These are phyloP conservation scores for Aspergillus ustus DNA, from an alignment of 2,329 filamentous ascomycete species.

Conservation along the genomic window DNA sequence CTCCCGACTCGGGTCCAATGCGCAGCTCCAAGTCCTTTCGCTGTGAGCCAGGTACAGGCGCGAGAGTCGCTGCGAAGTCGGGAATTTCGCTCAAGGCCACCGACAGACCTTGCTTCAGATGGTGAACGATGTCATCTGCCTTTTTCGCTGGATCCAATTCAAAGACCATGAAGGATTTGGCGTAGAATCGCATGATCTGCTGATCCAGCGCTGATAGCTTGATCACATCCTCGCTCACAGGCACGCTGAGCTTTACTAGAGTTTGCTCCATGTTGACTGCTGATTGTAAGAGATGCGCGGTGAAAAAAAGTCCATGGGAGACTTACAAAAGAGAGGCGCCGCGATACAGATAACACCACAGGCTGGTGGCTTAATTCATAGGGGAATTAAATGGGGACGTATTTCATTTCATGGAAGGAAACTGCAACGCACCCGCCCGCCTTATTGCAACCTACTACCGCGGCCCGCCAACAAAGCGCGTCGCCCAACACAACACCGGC, in stretches of 20 bases:
- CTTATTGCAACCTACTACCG: background rate
- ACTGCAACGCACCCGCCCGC: background rate
- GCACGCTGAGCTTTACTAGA: conserved; percentile 12
- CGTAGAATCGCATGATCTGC: conserved; percentile 13
- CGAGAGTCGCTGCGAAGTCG: conserved; percentile 13
- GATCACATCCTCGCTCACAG: conserved; percentile 15
- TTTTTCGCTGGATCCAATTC: background rate
- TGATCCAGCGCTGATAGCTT: conserved; percentile 14
- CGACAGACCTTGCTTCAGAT: conserved; percentile 9
- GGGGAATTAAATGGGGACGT: background rate
- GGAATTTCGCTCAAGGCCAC: conserved; percentile 13
- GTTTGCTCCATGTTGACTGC: conserved; percentile 12
- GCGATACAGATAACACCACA: background rate
- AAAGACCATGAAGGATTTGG: conserved; percentile 6
- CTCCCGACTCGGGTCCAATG: conserved; percentile 7
- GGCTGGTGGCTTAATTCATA: background rate
- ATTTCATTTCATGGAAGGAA: background rate
- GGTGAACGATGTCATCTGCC: conserved; percentile 3
- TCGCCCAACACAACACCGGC: background rate
- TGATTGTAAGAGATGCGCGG: background rate
- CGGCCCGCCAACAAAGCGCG: background rate
- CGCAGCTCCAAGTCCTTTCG: conserved; percentile 11
- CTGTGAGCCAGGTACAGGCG: conserved; percentile 5
- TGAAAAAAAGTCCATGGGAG: background rate
- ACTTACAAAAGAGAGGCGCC: background rate